Evolutionary conservation across 2,329 filamentous ascomycete species (phyloP), one percentile per base, ranked within the genome.

Genomic region (Triangularia setosa): DNA sequence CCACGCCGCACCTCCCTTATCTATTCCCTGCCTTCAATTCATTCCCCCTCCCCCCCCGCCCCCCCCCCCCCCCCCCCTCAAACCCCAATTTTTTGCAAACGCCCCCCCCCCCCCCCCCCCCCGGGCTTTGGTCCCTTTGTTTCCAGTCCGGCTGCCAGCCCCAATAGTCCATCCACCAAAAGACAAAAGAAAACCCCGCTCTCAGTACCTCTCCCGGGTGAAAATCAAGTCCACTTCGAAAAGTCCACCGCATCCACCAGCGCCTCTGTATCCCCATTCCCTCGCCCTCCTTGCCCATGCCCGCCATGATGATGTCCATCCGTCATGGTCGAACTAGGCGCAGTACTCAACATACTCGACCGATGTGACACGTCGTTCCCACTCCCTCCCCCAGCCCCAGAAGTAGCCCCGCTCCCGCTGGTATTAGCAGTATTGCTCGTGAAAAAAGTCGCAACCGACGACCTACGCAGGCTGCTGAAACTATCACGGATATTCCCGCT

Each of bases 401-500:
- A 21, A 21, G 40, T 23, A 1, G 16, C n/a, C 40, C 40, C 40
- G n/a, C 35, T 44, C 35, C 16, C 16, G 4, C 35, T 18, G 5
- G 35, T 44, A 44, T n/a, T 18, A 44, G 35, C 35, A 21, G 40
- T 48, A 18, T 48, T 48, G 65, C 77, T 83, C 1, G 84, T 84
- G 68, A 88, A 84, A 71, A 89, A 89, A 1, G 86, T 89, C 4
- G 85, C 86, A 2, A 89, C 86, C 33, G 86, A 88, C n/a, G 86
- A 83, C 64, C 87, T 79, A 59, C 86, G 80, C 44, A 89, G 77
- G 69, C 83, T 87, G 69, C 77, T 85, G 64, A 88, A 81, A 70
- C 85, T 88, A 69, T 89, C 86, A 14, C 87, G 80, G 58, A 88
- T 79, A 21, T 48, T 48, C n/a, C 81, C 83, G 69, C 78, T 80